phyloP scores from a whole-genome alignment of 768 basidiomycete genomes.

The Termitomyces titanicus region DNA sequence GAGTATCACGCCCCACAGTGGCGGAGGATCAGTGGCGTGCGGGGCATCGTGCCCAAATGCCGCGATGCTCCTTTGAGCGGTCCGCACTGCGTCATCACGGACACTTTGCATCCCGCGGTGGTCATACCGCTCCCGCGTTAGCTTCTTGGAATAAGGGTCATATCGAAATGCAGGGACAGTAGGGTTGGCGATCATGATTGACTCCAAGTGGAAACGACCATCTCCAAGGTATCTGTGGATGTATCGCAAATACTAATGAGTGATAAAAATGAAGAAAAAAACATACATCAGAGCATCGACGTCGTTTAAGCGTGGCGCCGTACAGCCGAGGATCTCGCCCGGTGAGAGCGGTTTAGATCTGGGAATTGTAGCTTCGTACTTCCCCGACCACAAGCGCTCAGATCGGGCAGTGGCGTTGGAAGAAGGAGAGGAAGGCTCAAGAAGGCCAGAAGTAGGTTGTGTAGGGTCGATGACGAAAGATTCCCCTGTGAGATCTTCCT shows the following conservation, averaged over 20 bases:
- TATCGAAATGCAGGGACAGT: conserved; percentile 93
- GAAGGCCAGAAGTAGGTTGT: conserved; percentile 1
- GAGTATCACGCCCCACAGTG: conserved; percentile 88
- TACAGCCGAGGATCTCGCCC: conserved; percentile 96
- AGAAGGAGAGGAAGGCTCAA: conserved; percentile 10
- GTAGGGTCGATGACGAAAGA: conserved; percentile 19
- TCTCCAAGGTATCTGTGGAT: conserved; percentile 99
- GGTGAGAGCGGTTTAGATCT: conserved; percentile 91
- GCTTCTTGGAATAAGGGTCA: conserved; percentile 96
- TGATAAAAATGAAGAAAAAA: background rate
- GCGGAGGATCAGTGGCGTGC: conserved; percentile 10
- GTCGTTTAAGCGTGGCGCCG: conserved; percentile 73
- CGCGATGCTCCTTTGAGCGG: conserved; percentile 64
- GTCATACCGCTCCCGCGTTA: conserved; percentile 89
- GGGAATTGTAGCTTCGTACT: conserved; percentile 75
- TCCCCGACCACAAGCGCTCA: conserved; percentile 59
- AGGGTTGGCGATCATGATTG: conserved; percentile 99
- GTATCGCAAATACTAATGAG: too few species aligned
- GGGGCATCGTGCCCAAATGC: conserved; percentile 13
- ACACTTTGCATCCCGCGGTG: conserved; percentile 82
- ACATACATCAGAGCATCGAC: conserved; percentile 91
- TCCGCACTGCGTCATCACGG: conserved; percentile 70
- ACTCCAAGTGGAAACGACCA: conserved; percentile 96
- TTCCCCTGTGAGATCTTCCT: conserved; percentile 65
- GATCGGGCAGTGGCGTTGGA: background rate